Conservation (phyloP, 768 basidiomycete species). For the Termitomyces sp. region DNA sequence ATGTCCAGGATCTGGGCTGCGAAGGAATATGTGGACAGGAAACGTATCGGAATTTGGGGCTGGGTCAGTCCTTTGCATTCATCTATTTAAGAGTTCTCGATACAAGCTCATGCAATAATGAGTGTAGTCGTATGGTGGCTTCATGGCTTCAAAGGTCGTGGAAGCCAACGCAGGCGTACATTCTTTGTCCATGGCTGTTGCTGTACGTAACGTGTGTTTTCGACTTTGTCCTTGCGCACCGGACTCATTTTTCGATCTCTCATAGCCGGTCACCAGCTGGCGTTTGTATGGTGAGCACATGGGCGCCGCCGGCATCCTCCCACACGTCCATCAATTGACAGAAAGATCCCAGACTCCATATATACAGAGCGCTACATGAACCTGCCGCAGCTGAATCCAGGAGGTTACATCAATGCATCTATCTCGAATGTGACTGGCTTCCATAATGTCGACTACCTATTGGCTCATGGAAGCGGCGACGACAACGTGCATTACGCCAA, state of each 20-base stretch:
- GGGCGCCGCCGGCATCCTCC: background rate
- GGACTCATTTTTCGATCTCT: conserved; percentile 1
- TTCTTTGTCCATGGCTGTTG: conserved; percentile 87
- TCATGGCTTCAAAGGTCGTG: conserved; percentile 90
- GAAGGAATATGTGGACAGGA: conserved; percentile 85
- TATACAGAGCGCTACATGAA: conserved; percentile 99
- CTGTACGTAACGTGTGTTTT: conserved; percentile 49
- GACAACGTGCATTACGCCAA: conserved; percentile 97
- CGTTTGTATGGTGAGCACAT: conserved; percentile 62
- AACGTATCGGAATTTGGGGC: conserved; percentile 94
- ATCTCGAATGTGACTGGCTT: conserved; percentile 90
- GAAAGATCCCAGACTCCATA: conserved; percentile 66
- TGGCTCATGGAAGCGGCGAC: conserved; percentile 93
- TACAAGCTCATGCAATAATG: conserved; percentile 6
- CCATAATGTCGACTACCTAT: conserved; percentile 71
- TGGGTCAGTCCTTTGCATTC: conserved; percentile 64
- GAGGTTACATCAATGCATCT: conserved; percentile 88
- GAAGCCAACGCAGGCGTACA: conserved; percentile 91
- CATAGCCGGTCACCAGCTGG: conserved; percentile 87
- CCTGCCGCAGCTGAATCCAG: conserved; percentile 71
- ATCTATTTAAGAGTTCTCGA: conserved; percentile 4
- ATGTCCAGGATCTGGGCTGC: conserved; percentile 70
- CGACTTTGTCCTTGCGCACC: background rate
- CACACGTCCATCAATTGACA: conserved; percentile 9
- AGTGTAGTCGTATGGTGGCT: conserved; percentile 88